A percentile compares a stretch with the other conserved stretches of the same genome.
Conservation (phyloP, 345 rosid species). For the Luvunga scandens region DNA sequence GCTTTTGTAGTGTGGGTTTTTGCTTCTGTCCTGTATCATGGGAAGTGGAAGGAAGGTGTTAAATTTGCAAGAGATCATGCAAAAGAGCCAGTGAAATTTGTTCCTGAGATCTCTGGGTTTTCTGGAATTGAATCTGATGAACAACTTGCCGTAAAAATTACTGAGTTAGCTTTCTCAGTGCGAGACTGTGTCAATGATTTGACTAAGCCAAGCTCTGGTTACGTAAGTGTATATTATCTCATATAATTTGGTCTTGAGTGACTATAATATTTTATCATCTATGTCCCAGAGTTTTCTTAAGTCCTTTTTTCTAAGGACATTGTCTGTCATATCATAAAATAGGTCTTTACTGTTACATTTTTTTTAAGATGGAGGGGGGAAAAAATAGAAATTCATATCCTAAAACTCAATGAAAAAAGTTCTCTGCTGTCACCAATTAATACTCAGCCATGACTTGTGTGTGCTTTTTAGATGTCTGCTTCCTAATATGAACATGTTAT, state of each 20-base stretch:
- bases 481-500: background rate
- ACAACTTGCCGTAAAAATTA: constrained; percentile 55
- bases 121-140: constrained; percentile 48
- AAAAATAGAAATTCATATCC: background rate
- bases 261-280: background rate
- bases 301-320: no score
- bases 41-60: constrained; percentile 68
- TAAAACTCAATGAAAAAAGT: background rate
- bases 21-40: constrained; percentile 67
- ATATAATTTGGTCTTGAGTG: background rate
- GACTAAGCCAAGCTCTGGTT: constrained; percentile 40
- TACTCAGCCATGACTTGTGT: background rate
- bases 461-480: background rate
- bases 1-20: constrained; percentile 59
- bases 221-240: constrained; percentile 42
- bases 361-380: background rate
- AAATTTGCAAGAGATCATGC: constrained; percentile 55
- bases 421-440: background rate
- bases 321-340: no score
- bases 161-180: constrained; percentile 48
- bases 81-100: constrained; percentile 30
- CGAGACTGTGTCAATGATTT: constrained; percentile 46
- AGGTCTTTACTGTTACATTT: no score
- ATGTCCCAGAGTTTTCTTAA: no score
- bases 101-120: constrained; percentile 61